Conservation (phyloP, 1,139 yeast species). For the Suhomyces wounanorum region DNA sequence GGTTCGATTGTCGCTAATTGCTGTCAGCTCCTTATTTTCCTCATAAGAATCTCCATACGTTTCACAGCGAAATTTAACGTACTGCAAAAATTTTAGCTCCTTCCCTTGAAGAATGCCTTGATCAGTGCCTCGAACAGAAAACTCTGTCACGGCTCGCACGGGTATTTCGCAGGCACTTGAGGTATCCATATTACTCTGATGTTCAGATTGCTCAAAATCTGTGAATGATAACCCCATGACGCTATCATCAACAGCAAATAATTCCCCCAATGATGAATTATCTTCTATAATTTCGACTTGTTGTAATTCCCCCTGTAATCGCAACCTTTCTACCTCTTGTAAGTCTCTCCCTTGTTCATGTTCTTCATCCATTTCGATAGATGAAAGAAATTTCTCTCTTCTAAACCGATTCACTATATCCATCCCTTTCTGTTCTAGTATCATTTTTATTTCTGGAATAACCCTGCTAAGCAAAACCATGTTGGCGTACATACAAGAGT, state of each 20-base stretch:
- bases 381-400: not conserved
- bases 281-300: not conserved
- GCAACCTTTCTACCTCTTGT: not conserved
- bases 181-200: not conserved
- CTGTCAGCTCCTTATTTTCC: not conserved
- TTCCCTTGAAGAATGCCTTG: conserved; percentile 5
- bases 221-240: conserved; percentile 17
- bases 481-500: not conserved
- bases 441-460: not conserved
- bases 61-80: conserved; percentile 11
- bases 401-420: not conserved
- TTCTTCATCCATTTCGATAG: not conserved
- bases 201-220: conserved; percentile 13
- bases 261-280: not conserved
- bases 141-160: not conserved
- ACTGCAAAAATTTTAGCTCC: conserved; percentile 17
- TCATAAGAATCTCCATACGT: conserved; percentile 1
- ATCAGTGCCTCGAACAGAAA: not conserved
- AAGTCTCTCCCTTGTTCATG: conserved; percentile 1
- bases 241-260: conserved; percentile 10
- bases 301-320: not conserved
- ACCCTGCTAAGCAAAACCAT: not conserved
- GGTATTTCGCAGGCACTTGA: not conserved
- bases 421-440: not conserved
- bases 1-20: not conserved